These are phyloP conservation scores for Lantana camara DNA, from an alignment of 257 asterid species.

Conservation along the genomic window DNA sequence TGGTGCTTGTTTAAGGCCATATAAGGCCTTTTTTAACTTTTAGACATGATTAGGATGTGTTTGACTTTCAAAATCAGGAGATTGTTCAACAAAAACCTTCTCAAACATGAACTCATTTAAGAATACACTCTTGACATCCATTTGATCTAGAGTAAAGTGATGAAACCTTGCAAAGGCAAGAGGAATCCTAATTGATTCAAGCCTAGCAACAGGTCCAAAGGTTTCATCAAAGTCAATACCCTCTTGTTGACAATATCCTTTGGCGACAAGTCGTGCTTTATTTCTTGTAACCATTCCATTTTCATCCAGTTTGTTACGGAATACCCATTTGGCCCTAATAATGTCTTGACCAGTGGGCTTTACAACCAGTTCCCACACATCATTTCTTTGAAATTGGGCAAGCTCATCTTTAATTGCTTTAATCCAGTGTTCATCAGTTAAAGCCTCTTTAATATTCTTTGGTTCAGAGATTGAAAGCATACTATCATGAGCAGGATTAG, in stretches of 20 bases:
- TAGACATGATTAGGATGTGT: not conserved
- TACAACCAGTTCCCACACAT: no score
- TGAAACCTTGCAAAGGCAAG: not conserved
- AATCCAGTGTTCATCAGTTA: not conserved
- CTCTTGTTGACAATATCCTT: not conserved
- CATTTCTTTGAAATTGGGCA: not conserved
- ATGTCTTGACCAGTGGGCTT: no score
- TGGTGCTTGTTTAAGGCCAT: not conserved
- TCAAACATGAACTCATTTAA: not conserved
- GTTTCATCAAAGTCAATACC: not conserved
- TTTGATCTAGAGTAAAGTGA: not conserved
- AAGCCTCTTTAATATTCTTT: not conserved
- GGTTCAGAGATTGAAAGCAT: not conserved
- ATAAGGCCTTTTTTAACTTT: not conserved
- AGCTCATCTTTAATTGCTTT: not conserved
- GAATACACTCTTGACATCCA: no score
- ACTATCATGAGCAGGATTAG: no score
- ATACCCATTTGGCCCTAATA: no score
- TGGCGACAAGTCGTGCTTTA: not conserved
- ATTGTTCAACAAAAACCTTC: not conserved
- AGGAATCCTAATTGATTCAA: no score
- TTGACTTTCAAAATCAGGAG: not conserved
- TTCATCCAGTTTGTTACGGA: no score
- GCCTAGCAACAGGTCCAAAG: no score
- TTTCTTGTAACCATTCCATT: not conserved